A percentile compares a stretch with the other conserved stretches of the same genome.
These are phyloP conservation scores for Symbiodinium pilosum DNA, from an alignment of 73 alveolate genomes.

Conservation along the genomic window DNA sequence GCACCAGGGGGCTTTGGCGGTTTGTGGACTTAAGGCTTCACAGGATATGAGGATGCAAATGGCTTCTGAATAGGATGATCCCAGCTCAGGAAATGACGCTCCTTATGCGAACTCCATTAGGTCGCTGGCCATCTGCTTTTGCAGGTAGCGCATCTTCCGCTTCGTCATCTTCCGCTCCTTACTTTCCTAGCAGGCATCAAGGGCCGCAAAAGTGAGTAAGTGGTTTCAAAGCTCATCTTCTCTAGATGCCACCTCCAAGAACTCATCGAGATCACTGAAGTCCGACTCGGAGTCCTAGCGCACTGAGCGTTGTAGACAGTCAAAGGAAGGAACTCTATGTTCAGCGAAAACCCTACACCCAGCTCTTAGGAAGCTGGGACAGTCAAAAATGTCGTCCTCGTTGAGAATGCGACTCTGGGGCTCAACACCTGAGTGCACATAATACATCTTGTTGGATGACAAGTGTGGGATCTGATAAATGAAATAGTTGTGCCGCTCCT, in stretches of 20 bases:
- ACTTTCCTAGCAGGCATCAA: not conserved
- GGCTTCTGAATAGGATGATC: not conserved
- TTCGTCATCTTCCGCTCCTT: conserved; percentile 61
- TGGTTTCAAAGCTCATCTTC: no score
- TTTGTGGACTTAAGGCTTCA: not conserved
- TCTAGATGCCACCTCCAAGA: conserved; percentile 10
- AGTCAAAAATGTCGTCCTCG: not conserved
- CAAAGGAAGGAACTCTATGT: no score
- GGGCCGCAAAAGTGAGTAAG: no score
- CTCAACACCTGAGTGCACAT: not conserved
- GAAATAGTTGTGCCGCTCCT: no score
- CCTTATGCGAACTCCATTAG: not conserved
- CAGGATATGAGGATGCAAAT: not conserved
- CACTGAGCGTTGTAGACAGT: no score
- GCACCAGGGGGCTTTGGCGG: not conserved
- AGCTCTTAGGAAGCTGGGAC: no score
- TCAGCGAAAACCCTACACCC: not conserved
- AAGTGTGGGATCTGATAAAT: no score
- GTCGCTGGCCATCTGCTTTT: conserved; percentile 45
- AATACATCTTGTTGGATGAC: no score
- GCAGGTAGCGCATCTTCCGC: conserved; percentile 92
- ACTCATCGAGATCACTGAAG: conserved; percentile 65
- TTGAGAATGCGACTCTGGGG: not conserved
- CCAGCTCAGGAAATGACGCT: not conserved
- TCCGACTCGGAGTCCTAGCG: conserved; percentile 57